phyloP scores from a whole-genome alignment of 176 grass and related monocot genomes.

The Rhynchospora breviuscula region DNA sequence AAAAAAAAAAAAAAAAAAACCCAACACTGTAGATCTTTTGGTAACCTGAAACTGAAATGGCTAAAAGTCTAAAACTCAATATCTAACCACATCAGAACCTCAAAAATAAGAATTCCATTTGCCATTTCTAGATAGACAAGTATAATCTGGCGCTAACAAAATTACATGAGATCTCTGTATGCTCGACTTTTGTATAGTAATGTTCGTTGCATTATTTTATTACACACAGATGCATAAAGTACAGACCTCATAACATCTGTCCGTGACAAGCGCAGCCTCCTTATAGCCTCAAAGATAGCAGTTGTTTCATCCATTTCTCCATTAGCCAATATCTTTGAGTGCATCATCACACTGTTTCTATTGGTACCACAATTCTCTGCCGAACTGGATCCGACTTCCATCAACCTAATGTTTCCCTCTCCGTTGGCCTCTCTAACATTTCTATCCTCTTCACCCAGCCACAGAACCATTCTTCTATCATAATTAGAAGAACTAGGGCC shows the following conservation, averaged over 20 bases:
- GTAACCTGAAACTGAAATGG: not conserved
- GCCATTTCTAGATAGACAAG: not conserved
- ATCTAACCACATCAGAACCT: not conserved
- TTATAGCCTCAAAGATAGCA: constrained; percentile 28
- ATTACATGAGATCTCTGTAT: not conserved
- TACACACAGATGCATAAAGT: not conserved
- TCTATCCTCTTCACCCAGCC: constrained; percentile 15
- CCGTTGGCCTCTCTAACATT: constrained; percentile 3
- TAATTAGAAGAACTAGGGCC: not conserved
- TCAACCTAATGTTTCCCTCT: constrained; percentile 10
- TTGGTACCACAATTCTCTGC: constrained; percentile 1
- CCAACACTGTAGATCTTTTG: not conserved
- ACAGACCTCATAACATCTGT: constrained; percentile 32
- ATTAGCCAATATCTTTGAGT: constrained; percentile 7
- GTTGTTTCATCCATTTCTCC: constrained; percentile 6
- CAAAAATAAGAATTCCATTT: not conserved
- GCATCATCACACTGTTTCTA: constrained; percentile 6
- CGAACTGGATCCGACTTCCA: constrained; percentile 19
- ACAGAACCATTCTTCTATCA: constrained; percentile 26
- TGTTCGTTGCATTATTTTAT: not conserved
- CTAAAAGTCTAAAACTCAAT: not conserved
- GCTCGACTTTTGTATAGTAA: not conserved
- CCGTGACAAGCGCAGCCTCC: constrained; percentile 40
- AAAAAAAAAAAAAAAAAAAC: not conserved
- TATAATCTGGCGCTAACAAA: not conserved